A percentile compares a stretch with the other conserved stretches of the same genome.
These are phyloP conservation scores for Sophora flavescens DNA, from an alignment of 306 rosid species.

Conservation along the genomic window DNA sequence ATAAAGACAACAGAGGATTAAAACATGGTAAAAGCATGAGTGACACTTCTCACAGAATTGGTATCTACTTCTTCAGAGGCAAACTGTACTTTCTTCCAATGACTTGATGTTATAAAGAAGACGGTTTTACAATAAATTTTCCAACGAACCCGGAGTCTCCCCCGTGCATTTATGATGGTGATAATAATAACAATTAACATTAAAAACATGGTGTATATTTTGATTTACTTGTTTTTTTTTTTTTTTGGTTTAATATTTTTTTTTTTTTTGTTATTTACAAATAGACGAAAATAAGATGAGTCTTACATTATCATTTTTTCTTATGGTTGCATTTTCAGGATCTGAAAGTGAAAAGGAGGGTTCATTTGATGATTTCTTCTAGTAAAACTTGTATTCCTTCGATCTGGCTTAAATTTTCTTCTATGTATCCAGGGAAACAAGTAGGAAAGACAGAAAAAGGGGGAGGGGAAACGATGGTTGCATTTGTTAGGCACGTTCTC, in stretches of 20 bases:
- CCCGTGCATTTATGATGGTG: slow-evolving; percentile 36
- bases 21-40: no score
- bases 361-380: slow-evolving; percentile 89
- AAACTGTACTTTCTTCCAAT: background rate
- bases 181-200: slow-evolving; percentile 7
- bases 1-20: no score
- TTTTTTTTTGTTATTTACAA: slow-evolving; percentile 27
- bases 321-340: slow-evolving; percentile 70
- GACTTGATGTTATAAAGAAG: no score
- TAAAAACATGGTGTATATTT: slow-evolving; percentile 25
- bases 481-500: slow-evolving; percentile 42
- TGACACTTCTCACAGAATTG: no score
- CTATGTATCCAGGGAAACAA: slow-evolving; percentile 40
- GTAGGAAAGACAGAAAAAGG: slow-evolving; percentile 12
- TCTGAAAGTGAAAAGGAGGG: slow-evolving; percentile 75
- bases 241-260: slow-evolving; percentile 31
- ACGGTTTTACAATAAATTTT: background rate
- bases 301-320: slow-evolving; percentile 33
- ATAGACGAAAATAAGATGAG: slow-evolving; percentile 19
- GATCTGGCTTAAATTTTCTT: slow-evolving; percentile 52
- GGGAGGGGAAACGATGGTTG: slow-evolving; percentile 22
- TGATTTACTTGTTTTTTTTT: slow-evolving; percentile 5
- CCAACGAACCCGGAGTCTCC: no score
- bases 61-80: background rate
- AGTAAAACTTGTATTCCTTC: slow-evolving; percentile 56